These are phyloP conservation scores for Mycosphaerelloides madeirae DNA, from an alignment of 2,329 filamentous ascomycete genomes.

Conservation along the genomic window DNA sequence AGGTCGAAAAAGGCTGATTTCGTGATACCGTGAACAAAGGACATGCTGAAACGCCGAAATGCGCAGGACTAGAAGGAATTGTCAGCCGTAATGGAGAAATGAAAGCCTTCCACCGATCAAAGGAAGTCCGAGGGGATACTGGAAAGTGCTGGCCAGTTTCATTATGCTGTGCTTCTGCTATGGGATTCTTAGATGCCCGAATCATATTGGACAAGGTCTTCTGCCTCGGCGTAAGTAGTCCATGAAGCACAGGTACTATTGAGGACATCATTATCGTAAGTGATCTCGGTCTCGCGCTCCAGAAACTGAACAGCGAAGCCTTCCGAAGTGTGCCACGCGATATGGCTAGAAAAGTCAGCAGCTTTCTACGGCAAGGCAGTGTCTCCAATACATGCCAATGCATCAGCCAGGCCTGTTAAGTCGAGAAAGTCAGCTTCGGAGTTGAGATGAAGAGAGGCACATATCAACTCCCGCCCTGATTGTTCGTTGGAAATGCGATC, in stretches of 20 bases:
- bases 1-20: too few relatives aligned
- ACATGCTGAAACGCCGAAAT: background rate
- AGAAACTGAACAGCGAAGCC: constrained; percentile 24
- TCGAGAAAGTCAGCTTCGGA: background rate
- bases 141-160: too few relatives aligned
- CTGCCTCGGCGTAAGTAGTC: too few relatives aligned
- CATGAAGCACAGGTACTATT: background rate
- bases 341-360: background rate
- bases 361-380: background rate
- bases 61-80: background rate
- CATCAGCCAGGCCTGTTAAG: background rate
- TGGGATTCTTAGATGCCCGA: too few relatives aligned
- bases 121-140: too few relatives aligned
- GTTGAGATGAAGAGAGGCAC: too few relatives aligned
- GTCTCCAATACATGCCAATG: background rate
- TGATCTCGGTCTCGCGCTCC: constrained; percentile 5
- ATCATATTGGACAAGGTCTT: too few relatives aligned
- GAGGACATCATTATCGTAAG: background rate
- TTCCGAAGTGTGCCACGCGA: constrained; percentile 24
- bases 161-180: too few relatives aligned
- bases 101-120: too few relatives aligned
- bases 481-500: too few relatives aligned
- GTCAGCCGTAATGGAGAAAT: too few relatives aligned
- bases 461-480: too few relatives aligned
- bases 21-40: constrained; percentile 3